These are phyloP conservation scores for Fistulinella prunicolor DNA, from an alignment of 768 basidiomycete genomes.

Conservation along the genomic window DNA sequence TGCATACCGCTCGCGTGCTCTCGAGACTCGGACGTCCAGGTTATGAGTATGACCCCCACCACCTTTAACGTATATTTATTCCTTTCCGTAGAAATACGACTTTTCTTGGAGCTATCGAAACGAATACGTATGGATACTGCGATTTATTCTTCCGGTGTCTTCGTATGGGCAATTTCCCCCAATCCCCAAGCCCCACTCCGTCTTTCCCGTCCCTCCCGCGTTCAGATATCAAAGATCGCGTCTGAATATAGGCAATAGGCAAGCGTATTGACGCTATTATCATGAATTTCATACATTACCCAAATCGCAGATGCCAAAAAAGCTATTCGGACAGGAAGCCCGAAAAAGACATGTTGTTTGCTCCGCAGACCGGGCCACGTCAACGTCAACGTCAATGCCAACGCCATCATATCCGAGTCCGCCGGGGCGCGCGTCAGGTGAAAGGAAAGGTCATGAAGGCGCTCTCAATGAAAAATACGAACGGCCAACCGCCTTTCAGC, in stretches of 20 bases:
- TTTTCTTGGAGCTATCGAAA: neutral
- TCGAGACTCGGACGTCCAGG: conserved; percentile 11
- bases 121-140: neutral
- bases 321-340: too few species aligned
- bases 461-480: too few species aligned
- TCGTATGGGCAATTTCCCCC: too few species aligned
- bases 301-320: too few species aligned
- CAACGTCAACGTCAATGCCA: too few species aligned
- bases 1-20: conserved; percentile 16
- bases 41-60: neutral
- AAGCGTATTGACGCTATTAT: neutral
- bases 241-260: neutral
- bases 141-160: neutral
- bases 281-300: too few species aligned
- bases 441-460: too few species aligned
- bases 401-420: too few species aligned
- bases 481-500: too few species aligned
- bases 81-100: neutral
- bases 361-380: too few species aligned
- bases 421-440: too few species aligned
- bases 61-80: neutral
- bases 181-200: neutral
- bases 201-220: neutral
- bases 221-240: neutral
- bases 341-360: too few species aligned